phyloP scores from a whole-genome alignment of 2,329 filamentous ascomycete species.

The Nothophaeocryptopus gaeumannii region DNA sequence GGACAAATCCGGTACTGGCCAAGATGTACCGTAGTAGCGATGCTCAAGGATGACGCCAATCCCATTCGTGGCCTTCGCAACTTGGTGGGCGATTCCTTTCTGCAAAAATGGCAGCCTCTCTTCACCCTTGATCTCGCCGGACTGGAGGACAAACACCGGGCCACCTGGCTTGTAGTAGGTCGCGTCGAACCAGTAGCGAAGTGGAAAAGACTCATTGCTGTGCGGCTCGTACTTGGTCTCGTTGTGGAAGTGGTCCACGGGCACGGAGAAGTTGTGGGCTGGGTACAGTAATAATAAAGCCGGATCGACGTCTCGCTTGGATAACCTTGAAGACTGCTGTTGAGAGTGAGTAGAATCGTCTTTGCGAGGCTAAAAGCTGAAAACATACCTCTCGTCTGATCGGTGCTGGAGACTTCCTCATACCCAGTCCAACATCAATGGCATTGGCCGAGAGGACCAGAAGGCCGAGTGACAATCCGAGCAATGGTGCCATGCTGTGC shows the following conservation, averaged over 20 bases:
- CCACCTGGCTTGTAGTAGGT: slow-evolving; percentile 72
- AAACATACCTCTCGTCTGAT: slow-evolving; percentile 2
- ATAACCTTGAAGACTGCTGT: slow-evolving; percentile 8
- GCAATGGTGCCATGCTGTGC: slow-evolving; percentile 2
- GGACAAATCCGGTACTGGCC: slow-evolving; percentile 64
- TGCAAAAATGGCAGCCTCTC: slow-evolving; percentile 67
- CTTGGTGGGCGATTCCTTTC: slow-evolving; percentile 71
- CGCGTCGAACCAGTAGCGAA: slow-evolving; percentile 82
- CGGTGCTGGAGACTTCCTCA: slow-evolving; percentile 1
- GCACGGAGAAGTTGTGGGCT: slow-evolving; percentile 53
- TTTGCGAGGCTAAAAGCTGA: background rate
- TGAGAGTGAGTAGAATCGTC: background rate
- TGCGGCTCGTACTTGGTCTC: slow-evolving; percentile 76
- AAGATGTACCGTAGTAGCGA: slow-evolving; percentile 78
- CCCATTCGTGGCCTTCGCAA: slow-evolving; percentile 68
- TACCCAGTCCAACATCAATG: slow-evolving; percentile 4
- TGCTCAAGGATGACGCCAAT: slow-evolving; percentile 81
- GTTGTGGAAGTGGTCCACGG: slow-evolving; percentile 81
- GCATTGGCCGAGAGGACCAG: slow-evolving; percentile 9
- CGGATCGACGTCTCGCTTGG: slow-evolving; percentile 32
- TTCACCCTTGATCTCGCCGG: slow-evolving; percentile 66
- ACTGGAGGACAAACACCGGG: slow-evolving; percentile 73
- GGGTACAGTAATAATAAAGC: slow-evolving; percentile 41
- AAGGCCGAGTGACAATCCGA: slow-evolving; percentile 5
- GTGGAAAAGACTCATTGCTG: slow-evolving; percentile 61